phyloP scores from a whole-genome alignment of 2,329 filamentous ascomycete species.

The Neocucurbitaria cava region DNA sequence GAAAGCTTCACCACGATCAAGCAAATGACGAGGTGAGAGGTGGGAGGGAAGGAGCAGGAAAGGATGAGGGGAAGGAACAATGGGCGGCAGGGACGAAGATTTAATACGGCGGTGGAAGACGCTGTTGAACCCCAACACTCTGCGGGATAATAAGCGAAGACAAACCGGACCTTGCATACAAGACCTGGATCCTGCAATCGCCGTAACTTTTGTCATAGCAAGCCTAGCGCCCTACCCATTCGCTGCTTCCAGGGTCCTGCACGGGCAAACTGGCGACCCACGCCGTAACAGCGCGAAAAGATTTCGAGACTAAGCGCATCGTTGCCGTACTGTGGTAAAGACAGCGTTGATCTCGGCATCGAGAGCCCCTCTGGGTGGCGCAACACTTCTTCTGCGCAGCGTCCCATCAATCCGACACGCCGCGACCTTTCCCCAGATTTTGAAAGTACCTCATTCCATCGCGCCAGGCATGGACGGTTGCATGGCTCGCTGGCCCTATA shows the following conservation, averaged over 20 bases:
- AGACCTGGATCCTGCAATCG: slow-evolving; percentile 29
- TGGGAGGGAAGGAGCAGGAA: slow-evolving; percentile 16
- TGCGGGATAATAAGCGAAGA: slow-evolving; percentile 36
- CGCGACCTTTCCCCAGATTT: slow-evolving; percentile 32
- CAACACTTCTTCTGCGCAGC: slow-evolving; percentile 12
- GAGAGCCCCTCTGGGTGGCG: slow-evolving; percentile 30
- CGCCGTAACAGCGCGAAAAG: slow-evolving; percentile 33
- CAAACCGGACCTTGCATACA: slow-evolving; percentile 38
- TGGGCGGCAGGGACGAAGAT: slow-evolving; percentile 19
- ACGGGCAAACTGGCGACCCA: slow-evolving; percentile 19
- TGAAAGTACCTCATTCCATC: slow-evolving; percentile 11
- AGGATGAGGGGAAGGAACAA: slow-evolving; percentile 18
- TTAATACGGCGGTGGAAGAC: slow-evolving; percentile 39
- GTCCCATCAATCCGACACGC: slow-evolving; percentile 11
- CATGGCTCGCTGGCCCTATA: neutral
- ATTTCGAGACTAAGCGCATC: slow-evolving; percentile 30
- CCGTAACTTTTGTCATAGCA: slow-evolving; percentile 26
- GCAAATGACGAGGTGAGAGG: slow-evolving; percentile 28
- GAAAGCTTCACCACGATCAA: slow-evolving; percentile 30
- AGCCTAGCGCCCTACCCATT: slow-evolving; percentile 29
- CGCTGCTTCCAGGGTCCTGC: slow-evolving; percentile 26
- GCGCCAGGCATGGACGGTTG: slow-evolving; percentile 6
- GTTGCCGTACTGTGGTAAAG: slow-evolving; percentile 18
- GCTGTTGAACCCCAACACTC: slow-evolving; percentile 36
- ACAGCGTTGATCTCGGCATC: slow-evolving; percentile 31